Percentiles rank a stretch among this genome's conserved stretches.
These are phyloP conservation scores for Penicillium aurantiogriseum DNA, from an alignment of 2,329 filamentous ascomycete species.

Conservation along the genomic window DNA sequence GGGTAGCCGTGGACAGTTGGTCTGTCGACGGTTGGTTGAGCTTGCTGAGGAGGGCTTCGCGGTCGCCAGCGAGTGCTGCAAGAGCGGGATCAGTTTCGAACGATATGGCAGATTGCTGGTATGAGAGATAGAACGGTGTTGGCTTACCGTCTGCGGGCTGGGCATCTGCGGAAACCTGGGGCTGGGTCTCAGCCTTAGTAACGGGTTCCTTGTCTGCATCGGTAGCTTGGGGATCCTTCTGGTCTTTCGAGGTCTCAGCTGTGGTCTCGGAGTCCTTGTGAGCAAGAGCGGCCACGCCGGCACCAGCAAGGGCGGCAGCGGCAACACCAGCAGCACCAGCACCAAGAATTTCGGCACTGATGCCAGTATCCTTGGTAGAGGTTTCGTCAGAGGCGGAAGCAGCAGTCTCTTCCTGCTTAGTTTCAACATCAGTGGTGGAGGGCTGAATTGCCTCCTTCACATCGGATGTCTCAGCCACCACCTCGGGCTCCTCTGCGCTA, in stretches of 20 bases:
- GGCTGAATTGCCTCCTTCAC: constrained; percentile 1
- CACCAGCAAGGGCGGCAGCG: constrained; percentile 25
- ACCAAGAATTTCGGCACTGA: constrained; percentile 27
- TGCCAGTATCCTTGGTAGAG: constrained; percentile 18
- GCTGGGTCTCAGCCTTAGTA: constrained; percentile 16
- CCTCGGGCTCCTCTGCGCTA: not conserved
- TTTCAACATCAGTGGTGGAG: not conserved
- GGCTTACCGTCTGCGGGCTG: constrained; percentile 27
- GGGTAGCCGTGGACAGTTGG: constrained; percentile 64
- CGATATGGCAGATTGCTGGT: constrained; percentile 29
- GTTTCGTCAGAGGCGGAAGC: constrained; percentile 3
- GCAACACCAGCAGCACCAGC: constrained; percentile 28
- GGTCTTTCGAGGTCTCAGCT: constrained; percentile 3
- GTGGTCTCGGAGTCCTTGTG: constrained; percentile 19
- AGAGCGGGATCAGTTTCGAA: constrained; percentile 33
- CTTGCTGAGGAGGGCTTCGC: constrained; percentile 34
- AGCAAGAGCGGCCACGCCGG: constrained; percentile 22
- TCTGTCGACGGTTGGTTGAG: constrained; percentile 34
- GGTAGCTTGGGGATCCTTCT: constrained; percentile 13
- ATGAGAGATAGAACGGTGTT: constrained; percentile 13
- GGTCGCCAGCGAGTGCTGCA: constrained; percentile 33
- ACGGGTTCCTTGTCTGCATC: constrained; percentile 1
- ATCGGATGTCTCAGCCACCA: not conserved
- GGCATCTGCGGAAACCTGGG: constrained; percentile 16
- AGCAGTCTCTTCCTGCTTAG: constrained; percentile 12